These are phyloP conservation scores for Aspergillus sergii DNA, from an alignment of 2,329 filamentous ascomycete species.

Conservation along the genomic window DNA sequence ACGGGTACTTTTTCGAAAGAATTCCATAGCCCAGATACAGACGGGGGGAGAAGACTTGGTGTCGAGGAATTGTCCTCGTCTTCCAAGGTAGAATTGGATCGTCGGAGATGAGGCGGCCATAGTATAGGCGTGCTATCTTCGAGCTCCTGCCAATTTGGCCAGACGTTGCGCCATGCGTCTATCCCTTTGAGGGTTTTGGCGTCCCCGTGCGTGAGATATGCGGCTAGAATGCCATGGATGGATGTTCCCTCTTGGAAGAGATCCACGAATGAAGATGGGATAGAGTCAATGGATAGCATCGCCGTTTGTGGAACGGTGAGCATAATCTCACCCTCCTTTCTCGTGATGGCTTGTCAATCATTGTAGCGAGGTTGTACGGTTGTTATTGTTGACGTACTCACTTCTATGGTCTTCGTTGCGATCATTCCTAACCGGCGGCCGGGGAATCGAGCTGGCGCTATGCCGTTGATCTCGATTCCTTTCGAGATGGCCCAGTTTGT, in stretches of 20 bases:
- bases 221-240: conserved; percentile 72
- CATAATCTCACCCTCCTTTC: conserved; percentile 59
- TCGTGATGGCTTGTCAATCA: not conserved
- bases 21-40: conserved; percentile 41
- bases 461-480: conserved; percentile 68
- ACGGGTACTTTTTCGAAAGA: conserved; percentile 21
- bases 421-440: conserved; percentile 76
- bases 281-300: conserved; percentile 64
- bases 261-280: conserved; percentile 56
- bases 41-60: conserved; percentile 32
- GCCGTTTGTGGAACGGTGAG: conserved; percentile 64
- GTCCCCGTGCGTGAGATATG: conserved; percentile 59
- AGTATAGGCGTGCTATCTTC: conserved; percentile 58
- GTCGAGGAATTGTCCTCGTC: conserved; percentile 19
- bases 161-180: conserved; percentile 65
- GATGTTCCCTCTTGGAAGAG: conserved; percentile 58
- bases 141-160: conserved; percentile 66
- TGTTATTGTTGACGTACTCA: conserved; percentile 32
- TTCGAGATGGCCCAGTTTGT: conserved; percentile 65
- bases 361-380: not conserved
- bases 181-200: conserved; percentile 50
- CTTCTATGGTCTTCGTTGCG: conserved; percentile 66
- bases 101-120: conserved; percentile 51
- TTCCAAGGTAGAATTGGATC: conserved; percentile 30
- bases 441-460: conserved; percentile 67